Conservation (phyloP, 208 protist species). For the Crithidia expoeki region DNA sequence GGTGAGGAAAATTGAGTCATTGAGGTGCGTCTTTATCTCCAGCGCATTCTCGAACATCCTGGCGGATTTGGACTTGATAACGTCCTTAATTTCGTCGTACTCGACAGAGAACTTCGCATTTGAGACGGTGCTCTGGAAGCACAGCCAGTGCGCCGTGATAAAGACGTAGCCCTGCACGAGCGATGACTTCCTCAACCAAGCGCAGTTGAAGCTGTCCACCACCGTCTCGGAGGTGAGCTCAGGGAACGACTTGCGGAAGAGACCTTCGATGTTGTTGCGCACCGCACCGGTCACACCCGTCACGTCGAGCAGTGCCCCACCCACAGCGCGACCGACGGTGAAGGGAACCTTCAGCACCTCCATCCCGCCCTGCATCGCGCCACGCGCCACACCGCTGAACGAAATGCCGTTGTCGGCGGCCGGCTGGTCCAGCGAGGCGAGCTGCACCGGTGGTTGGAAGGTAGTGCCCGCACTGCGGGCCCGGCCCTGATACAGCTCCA, state of each 20-base stretch:
- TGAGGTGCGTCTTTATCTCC: constrained; percentile 69
- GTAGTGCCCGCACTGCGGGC: constrained; percentile 9
- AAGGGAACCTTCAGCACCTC: constrained; percentile 75
- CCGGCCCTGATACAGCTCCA: constrained; percentile 15
- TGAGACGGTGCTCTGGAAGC: constrained; percentile 55
- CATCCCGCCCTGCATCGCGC: constrained; percentile 65
- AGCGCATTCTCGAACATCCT: constrained; percentile 81
- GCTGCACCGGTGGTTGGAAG: constrained; percentile 74
- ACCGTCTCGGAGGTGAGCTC: constrained; percentile 57
- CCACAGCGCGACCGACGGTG: constrained; percentile 61
- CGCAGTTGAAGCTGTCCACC: constrained; percentile 65
- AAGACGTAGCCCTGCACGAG: constrained; percentile 66
- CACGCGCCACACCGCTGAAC: constrained; percentile 59
- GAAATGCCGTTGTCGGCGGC: constrained; percentile 30
- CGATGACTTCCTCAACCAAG: constrained; percentile 44
- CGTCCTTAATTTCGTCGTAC: constrained; percentile 85
- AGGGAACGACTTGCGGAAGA: constrained; percentile 69
- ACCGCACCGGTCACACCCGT: constrained; percentile 70
- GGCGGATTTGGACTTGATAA: constrained; percentile 64
- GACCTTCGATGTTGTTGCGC: constrained; percentile 59
- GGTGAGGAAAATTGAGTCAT: constrained; percentile 60
- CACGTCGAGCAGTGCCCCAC: constrained; percentile 68
- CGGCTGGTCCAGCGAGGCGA: constrained; percentile 67
- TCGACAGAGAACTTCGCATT: constrained; percentile 61
- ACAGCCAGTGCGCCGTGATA: constrained; percentile 72